These are phyloP conservation scores for Trametes coccinea DNA, from an alignment of 768 basidiomycete species.

Conservation along the genomic window DNA sequence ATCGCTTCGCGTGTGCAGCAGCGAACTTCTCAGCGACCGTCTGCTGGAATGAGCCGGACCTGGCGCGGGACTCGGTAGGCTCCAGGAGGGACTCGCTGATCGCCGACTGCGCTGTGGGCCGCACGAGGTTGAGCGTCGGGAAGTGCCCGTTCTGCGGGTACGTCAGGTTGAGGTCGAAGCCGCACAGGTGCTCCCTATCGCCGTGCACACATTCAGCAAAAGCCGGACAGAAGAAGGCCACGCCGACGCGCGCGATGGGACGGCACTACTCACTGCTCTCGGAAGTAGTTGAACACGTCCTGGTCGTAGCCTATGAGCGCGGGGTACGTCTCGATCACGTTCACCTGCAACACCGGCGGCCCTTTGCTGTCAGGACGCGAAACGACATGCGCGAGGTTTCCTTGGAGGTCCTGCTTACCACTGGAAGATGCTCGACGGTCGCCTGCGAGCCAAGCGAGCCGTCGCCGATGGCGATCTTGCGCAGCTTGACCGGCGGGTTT, in stretches of 20 bases:
- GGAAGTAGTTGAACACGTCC: constrained; percentile 66
- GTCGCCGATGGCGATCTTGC: constrained; percentile 72
- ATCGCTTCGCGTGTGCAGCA: not conserved
- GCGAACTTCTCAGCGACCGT: constrained; percentile 16
- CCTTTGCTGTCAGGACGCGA: constrained; percentile 45
- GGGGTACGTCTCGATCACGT: constrained; percentile 67
- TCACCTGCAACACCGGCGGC: constrained; percentile 39
- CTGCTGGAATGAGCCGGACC: constrained; percentile 11
- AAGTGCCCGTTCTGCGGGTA: constrained; percentile 64
- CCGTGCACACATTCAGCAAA: constrained; percentile 30
- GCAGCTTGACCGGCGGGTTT: constrained; percentile 67
- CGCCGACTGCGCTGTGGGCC: constrained; percentile 5
- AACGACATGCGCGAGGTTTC: not conserved
- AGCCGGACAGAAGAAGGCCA: not conserved
- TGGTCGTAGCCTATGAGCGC: constrained; percentile 72
- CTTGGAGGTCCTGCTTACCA: constrained; percentile 26
- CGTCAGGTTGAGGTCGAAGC: constrained; percentile 62
- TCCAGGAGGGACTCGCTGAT: constrained; percentile 3
- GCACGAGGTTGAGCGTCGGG: constrained; percentile 35
- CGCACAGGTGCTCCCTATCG: constrained; percentile 59
- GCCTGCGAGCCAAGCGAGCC: constrained; percentile 47
- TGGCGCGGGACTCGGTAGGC: constrained; percentile 12
- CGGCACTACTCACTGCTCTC: constrained; percentile 53
- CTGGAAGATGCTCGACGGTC: constrained; percentile 23
- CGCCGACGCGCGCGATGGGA: not conserved